Conservation (phyloP, 495 filamentous ascomycete genomes). For the Penicillium soppii region DNA sequence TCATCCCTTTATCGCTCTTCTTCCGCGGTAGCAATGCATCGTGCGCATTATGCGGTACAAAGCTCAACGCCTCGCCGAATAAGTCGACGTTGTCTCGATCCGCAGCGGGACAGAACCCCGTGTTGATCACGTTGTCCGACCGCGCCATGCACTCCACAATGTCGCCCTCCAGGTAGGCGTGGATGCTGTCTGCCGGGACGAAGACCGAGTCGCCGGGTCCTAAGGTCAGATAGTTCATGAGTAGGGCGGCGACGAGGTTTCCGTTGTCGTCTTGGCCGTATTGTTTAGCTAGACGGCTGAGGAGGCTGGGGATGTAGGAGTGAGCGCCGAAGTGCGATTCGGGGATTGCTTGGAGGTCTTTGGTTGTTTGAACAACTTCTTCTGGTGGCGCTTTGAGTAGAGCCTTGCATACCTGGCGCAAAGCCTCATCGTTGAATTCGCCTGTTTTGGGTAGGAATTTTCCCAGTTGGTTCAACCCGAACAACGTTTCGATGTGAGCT, state of each 20-base stretch:
- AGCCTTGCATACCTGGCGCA: constrained; percentile 58
- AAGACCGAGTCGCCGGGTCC: constrained; percentile 66
- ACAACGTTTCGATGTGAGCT: constrained; percentile 56
- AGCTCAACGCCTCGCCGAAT: constrained; percentile 61
- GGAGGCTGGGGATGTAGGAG: constrained; percentile 59
- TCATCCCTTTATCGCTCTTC: constrained; percentile 50
- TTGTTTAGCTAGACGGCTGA: constrained; percentile 64
- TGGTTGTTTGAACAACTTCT: constrained; percentile 48
- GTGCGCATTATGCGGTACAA: constrained; percentile 55
- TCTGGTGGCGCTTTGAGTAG: constrained; percentile 56
- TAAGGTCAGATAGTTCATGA: constrained; percentile 73
- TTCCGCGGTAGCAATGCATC: constrained; percentile 52
- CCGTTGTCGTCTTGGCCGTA: constrained; percentile 57
- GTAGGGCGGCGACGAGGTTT: constrained; percentile 60
- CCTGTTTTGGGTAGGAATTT: constrained; percentile 50
- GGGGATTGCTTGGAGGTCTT: constrained; percentile 47
- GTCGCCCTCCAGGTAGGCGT: constrained; percentile 75
- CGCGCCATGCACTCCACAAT: constrained; percentile 87
- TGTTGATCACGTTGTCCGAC: constrained; percentile 75
- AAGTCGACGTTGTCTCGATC: constrained; percentile 62
- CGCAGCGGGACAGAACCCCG: constrained; percentile 67
- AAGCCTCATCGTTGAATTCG: constrained; percentile 56
- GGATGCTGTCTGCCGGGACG: constrained; percentile 76
- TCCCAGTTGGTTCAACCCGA: constrained; percentile 54
- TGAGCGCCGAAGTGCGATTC: constrained; percentile 51